These are phyloP conservation scores for Didymellaceae sp. DNA, from an alignment of 2,329 filamentous ascomycete genomes.

Conservation along the genomic window DNA sequence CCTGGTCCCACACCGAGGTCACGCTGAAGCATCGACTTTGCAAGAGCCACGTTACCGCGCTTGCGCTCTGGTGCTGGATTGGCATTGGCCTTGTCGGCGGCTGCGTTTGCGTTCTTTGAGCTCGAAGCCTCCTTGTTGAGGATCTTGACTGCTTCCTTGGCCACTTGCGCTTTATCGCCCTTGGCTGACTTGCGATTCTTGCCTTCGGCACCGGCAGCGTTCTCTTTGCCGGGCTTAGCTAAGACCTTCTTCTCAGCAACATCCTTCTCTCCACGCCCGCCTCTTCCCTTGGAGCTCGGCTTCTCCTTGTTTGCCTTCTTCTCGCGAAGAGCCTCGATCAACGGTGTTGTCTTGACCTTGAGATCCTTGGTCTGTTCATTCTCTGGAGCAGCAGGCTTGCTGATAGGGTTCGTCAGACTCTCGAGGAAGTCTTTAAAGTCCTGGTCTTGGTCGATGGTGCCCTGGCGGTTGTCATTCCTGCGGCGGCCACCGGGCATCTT, in stretches of 20 bases:
- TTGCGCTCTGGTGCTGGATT: conserved; percentile 56
- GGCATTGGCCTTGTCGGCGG: conserved; percentile 48
- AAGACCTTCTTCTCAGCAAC: conserved; percentile 56
- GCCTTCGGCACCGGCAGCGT: conserved; percentile 39
- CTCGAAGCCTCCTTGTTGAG: conserved; percentile 58
- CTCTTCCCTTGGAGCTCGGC: conserved; percentile 62
- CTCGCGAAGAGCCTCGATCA: conserved; percentile 89
- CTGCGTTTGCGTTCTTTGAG: conserved; percentile 34
- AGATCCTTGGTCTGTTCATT: conserved; percentile 61
- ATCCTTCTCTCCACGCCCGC: conserved; percentile 65
- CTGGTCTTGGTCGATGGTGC: conserved; percentile 93
- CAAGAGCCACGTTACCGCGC: conserved; percentile 60
- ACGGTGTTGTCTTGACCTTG: conserved; percentile 80
- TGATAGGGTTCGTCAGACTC: conserved; percentile 76
- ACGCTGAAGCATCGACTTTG: conserved; percentile 66
- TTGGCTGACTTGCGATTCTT: conserved; percentile 48
- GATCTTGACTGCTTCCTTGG: conserved; percentile 67
- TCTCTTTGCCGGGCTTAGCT: conserved; percentile 44
- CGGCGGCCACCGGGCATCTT: conserved; percentile 78
- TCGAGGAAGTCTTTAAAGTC: conserved; percentile 96
- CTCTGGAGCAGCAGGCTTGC: conserved; percentile 61
- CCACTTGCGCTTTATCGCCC: conserved; percentile 67
- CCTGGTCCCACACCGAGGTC: conserved; percentile 63
- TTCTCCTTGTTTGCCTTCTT: conserved; percentile 81
- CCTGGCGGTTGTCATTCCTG: conserved; percentile 82